phyloP scores from a whole-genome alignment of 106 monocot species.

The Ottelia alismoides region DNA sequence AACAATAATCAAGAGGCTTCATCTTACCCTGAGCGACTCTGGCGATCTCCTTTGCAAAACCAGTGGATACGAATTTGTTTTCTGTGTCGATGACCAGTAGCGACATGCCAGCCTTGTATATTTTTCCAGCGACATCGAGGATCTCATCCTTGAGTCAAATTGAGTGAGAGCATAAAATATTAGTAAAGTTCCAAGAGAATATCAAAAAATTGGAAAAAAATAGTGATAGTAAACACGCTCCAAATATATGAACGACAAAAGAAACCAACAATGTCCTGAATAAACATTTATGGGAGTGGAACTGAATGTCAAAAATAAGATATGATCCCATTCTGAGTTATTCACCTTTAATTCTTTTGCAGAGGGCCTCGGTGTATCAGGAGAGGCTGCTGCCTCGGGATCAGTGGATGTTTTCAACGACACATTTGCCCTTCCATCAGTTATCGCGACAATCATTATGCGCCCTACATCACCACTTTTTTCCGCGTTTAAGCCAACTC shows the following conservation, averaged over 20 bases:
- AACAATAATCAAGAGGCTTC: too few species aligned
- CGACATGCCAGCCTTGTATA: conserved; percentile 96
- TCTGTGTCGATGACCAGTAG: conserved; percentile 98
- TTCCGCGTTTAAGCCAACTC: conserved; percentile 99
- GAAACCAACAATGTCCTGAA: too few species aligned
- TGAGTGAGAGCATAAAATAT: too few species aligned
- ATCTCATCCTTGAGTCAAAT: conserved; percentile 99
- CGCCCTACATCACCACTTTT: conserved; percentile 99
- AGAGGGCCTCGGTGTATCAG: conserved; percentile 77
- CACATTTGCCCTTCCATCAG: conserved; percentile 97
- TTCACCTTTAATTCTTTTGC: conserved; percentile 90
- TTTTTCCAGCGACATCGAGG: conserved; percentile 89
- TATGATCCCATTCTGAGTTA: neutral
- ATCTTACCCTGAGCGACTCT: conserved; percentile 84
- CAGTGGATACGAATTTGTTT: conserved; percentile 98
- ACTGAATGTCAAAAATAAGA: too few species aligned
- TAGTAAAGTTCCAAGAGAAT: too few species aligned
- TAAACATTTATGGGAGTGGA: too few species aligned
- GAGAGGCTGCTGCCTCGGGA: conserved; percentile 61
- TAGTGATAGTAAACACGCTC: too few species aligned
- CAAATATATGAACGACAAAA: too few species aligned
- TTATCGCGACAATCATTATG: conserved; percentile 95
- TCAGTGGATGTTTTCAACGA: conserved; percentile 89
- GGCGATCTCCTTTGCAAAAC: conserved; percentile 97
- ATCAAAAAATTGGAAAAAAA: too few species aligned